Evolutionary conservation across 1,284 basidiomycete genomes (phyloP), one percentile per base, ranked within the genome.

Genomic region (Meira miltonrushii): DNA sequence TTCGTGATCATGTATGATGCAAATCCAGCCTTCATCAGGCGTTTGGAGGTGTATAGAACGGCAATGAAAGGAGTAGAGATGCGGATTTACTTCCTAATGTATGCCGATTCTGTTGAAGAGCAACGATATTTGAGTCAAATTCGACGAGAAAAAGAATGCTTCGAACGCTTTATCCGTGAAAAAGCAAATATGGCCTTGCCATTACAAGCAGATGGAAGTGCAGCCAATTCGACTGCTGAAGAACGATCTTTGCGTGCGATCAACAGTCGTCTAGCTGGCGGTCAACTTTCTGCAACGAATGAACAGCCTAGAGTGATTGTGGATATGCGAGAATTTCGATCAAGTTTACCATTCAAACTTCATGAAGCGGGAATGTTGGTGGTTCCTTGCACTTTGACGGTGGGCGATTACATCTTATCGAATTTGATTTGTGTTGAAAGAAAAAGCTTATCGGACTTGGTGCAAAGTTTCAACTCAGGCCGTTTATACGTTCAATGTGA

Each of bases 401-500:
- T 98, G 3, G 94, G 94, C 4, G 94, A 98, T 79, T 99, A 99
- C 74, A 89, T 99, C 61, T 80, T 98, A 51, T 88, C 91, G 3
- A 93, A 93, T 0, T 90, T 94, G 65, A 94, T 98, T 71, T 93
- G 91, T 66, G 89, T 98, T 1, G 95, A 98, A 80, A 82, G 94
- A 55, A 98, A 98, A 81, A 93, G 92, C 69, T 82, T 97, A 57
- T 83, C 90, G 0, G 94, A 99, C 81, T 79, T 99, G 62, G 85
- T 94, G 19, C 85, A 88, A 33, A 92, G 90, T 82, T 92, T 98
- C 77, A 92, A 88, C 60, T 94, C 87, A 67, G 94, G 94, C 13
- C 84, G 94, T 62, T 78, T 98, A n/a, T 96, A 95, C 77, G 90
- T 92, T 0, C 94, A 99, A 75, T 97, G 94, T 80, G 94, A 98